Evolutionary conservation across 768 basidiomycete species (phyloP), one percentile per base, ranked within the genome.

Genomic region (Mycena pura): DNA sequence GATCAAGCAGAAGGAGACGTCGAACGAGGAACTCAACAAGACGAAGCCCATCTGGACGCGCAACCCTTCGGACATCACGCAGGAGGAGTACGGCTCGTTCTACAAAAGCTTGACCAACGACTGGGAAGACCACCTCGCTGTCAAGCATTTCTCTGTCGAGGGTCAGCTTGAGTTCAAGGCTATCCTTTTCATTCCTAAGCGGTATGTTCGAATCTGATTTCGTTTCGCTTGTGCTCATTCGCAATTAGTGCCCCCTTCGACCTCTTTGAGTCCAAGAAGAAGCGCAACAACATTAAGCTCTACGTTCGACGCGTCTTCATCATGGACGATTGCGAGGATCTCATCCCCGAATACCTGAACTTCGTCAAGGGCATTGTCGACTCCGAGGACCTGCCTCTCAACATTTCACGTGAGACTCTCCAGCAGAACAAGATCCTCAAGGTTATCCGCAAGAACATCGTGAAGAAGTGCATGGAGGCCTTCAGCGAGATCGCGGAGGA

Each of bases 371-470:
- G 95, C 85, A 98, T 99, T 75, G 97, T 99, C 80, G 96, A 99
- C 85, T 99, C 96, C 29, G 97, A 99, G 82, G 97, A 99, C 78
- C 89, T 99, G 28, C 97, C 97, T 25, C 93, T 99, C 74, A 99
- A 99, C 87, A 99, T 99, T 79, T 99, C 97, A 41, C 95, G 97
- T 81, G 96, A 99, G 85, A 98, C 96, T 31, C 89, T 99, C 56
- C 97, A 99, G 78, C 97, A 99, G 76, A 99, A 99, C 87, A 99
- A 99, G 89, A 99, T 99, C 69, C 91, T 99, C 71, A 99, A 99
- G 85, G 95, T 97, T 77, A 96, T 96, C 76, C 93, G 95, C 78
- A 97, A 98, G 88, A 97, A 98, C 84, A 87, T 99, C 55, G 96
- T 99, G 78, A 99, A 95, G 89, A 98, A 98, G 84, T 90, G 92